Evolutionary conservation across 192 early-diverging fungal species (phyloP).

Genomic region (Backusella australiensis): DNA sequence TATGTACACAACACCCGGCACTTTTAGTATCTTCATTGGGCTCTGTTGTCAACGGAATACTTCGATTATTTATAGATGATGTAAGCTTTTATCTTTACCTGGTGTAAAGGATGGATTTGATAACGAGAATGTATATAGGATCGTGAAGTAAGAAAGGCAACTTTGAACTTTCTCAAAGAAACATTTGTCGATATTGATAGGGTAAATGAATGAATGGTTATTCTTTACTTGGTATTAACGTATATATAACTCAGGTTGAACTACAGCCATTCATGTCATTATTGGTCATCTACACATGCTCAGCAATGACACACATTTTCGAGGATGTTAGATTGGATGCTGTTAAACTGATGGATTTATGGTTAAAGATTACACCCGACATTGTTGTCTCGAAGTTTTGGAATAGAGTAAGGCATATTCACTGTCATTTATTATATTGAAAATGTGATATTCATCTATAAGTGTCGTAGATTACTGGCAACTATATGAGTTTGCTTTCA

Average conservation of each 20-base stretch:
- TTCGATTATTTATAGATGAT: constrained; percentile 51
- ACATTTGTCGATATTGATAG: constrained; percentile 31
- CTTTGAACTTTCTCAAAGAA: constrained; percentile 35
- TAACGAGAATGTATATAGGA: constrained; percentile 30
- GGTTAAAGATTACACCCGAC: constrained; percentile 61
- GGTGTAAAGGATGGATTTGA: not conserved
- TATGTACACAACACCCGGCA: constrained; percentile 43
- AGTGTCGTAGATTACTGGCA: constrained; percentile 52
- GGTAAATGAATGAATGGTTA: constrained; percentile 9
- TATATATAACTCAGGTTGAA: constrained; percentile 33
- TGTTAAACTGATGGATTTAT: constrained; percentile 73
- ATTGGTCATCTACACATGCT: constrained; percentile 76
- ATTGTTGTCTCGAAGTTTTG: constrained; percentile 62
- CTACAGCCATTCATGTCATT: constrained; percentile 78
- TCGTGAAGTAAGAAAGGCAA: constrained; percentile 37
- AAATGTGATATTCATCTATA: not conserved
- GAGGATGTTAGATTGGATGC: constrained; percentile 85
- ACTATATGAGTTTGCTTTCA: constrained; percentile 58
- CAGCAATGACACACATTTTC: constrained; percentile 86
- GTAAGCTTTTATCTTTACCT: constrained; percentile 25
- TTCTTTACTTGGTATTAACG: not conserved
- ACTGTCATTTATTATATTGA: not conserved
- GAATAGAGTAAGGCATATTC: constrained; percentile 52
- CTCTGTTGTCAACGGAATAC: constrained; percentile 44
- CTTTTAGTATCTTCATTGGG: constrained; percentile 44